These are phyloP conservation scores for Acanthamoeba lenticulata DNA, from an alignment of 208 protist genomes.

Conservation along the genomic window DNA sequence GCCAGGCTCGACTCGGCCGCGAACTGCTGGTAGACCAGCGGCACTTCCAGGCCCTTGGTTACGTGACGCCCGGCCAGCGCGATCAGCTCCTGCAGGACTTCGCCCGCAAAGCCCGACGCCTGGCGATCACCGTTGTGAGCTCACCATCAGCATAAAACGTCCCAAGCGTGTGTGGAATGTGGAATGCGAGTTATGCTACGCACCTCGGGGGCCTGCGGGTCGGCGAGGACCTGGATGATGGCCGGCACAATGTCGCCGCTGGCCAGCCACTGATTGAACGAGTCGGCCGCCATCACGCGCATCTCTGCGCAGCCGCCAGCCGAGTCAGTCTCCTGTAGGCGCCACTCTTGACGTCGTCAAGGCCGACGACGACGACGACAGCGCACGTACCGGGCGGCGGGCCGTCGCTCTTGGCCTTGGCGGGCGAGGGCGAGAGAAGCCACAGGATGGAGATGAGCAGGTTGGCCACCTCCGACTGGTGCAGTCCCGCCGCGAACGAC, in stretches of 20 bases:
- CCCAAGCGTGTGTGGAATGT: not conserved
- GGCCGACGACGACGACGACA: too few relatives aligned
- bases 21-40: not conserved
- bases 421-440: not conserved
- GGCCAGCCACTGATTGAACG: slow-evolving; percentile 6
- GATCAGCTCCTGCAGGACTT: not conserved
- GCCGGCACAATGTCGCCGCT: not conserved
- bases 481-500: not conserved
- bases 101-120: not conserved
- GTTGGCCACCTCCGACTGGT: not conserved
- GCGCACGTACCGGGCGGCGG: not conserved
- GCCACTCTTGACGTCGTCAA: too few relatives aligned
- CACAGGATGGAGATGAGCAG: not conserved
- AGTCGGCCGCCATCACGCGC: not conserved
- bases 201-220: not conserved
- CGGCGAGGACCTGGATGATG: not conserved
- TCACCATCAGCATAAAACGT: too few relatives aligned
- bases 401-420: not conserved
- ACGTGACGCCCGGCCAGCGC: not conserved
- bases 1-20: not conserved
- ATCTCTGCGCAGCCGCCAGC: too few relatives aligned
- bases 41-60: not conserved
- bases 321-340: not conserved
- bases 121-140: too few relatives aligned
- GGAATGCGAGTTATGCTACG: not conserved